A percentile compares a stretch with the other conserved stretches of the same genome.
These are phyloP conservation scores for Cladosporium sp. DNA, from an alignment of 2,329 filamentous ascomycete genomes.

Conservation along the genomic window DNA sequence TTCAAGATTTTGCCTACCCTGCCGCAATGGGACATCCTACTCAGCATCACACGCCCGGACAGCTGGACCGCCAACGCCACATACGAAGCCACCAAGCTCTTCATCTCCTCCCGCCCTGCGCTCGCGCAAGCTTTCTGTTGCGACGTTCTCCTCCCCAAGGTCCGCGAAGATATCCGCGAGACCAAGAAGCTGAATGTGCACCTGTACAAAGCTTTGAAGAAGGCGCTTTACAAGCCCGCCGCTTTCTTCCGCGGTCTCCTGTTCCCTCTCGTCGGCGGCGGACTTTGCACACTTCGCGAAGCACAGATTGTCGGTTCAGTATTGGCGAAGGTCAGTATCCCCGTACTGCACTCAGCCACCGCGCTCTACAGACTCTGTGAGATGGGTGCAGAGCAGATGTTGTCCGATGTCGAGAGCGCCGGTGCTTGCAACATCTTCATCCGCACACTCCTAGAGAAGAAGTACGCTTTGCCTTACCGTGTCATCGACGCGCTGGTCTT, in stretches of 20 bases:
- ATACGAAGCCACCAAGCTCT: constrained; percentile 89
- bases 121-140: constrained; percentile 84
- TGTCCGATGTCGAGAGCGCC: constrained; percentile 78
- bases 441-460: constrained; percentile 89
- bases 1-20: constrained; percentile 96
- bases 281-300: constrained; percentile 88
- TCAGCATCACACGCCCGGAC: constrained; percentile 81
- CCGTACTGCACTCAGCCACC: constrained; percentile 87
- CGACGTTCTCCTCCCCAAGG: constrained; percentile 81
- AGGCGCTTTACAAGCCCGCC: constrained; percentile 87
- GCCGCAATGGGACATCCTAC: constrained; percentile 86
- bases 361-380: constrained; percentile 91
- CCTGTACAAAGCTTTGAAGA: constrained; percentile 91
- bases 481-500: constrained; percentile 94
- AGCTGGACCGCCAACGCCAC: constrained; percentile 76
- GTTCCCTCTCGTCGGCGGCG: constrained; percentile 82
- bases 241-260: constrained; percentile 97
- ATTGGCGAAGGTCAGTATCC: constrained; percentile 80
- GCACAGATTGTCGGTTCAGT: constrained; percentile 89
- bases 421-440: constrained; percentile 96
- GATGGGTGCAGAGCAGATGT: constrained; percentile 87
- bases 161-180: constrained; percentile 93
- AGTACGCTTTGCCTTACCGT: constrained; percentile 92
- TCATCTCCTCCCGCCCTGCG: constrained; percentile 78
- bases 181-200: constrained; percentile 95